A percentile compares a stretch with the other conserved stretches of the same genome.
Conservation (phyloP, 331 rosid species). For the Malus hybrid region DNA sequence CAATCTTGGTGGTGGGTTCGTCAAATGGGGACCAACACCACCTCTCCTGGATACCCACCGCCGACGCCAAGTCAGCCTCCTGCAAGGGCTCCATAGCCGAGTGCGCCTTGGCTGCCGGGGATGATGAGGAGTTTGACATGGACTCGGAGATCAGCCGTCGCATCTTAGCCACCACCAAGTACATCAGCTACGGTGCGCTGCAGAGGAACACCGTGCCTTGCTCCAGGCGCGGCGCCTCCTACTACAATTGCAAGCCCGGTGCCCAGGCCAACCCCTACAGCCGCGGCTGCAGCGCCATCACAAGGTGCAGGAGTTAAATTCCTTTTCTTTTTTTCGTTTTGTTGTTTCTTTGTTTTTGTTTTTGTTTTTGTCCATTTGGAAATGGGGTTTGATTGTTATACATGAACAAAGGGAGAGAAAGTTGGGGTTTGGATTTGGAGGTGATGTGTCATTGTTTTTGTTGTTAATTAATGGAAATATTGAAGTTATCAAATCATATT, state of each 20-base stretch:
- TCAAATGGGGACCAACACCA: constrained; percentile 29
- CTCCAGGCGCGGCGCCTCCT: constrained; percentile 86
- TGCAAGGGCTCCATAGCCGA: constrained; percentile 64
- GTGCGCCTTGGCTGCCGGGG: constrained; percentile 38
- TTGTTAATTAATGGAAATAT: background rate
- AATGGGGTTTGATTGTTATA: constrained; percentile 42
- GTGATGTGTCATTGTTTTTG: background rate
- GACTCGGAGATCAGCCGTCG: constrained; percentile 84
- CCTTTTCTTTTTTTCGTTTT: background rate
- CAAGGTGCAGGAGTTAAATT: constrained; percentile 69
- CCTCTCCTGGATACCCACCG: constrained; percentile 30
- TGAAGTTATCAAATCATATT: background rate
- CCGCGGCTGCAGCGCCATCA: constrained; percentile 32
- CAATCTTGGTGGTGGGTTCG: constrained; percentile 17
- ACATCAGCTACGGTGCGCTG: constrained; percentile 93
- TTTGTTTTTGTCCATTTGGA: background rate
- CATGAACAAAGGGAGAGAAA: constrained; percentile 14
- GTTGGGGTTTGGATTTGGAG: constrained; percentile 3
- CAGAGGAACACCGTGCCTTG: constrained; percentile 88
- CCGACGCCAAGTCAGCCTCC: background rate
- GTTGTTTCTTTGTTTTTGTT: too few species aligned
- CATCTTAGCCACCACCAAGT: constrained; percentile 61
- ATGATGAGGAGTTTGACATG: constrained; percentile 50
- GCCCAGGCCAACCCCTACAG: constrained; percentile 76
- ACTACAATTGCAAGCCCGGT: constrained; percentile 78